phyloP scores from a whole-genome alignment of 2,329 filamentous ascomycete species.

The Chrysoporthe cubensis region DNA sequence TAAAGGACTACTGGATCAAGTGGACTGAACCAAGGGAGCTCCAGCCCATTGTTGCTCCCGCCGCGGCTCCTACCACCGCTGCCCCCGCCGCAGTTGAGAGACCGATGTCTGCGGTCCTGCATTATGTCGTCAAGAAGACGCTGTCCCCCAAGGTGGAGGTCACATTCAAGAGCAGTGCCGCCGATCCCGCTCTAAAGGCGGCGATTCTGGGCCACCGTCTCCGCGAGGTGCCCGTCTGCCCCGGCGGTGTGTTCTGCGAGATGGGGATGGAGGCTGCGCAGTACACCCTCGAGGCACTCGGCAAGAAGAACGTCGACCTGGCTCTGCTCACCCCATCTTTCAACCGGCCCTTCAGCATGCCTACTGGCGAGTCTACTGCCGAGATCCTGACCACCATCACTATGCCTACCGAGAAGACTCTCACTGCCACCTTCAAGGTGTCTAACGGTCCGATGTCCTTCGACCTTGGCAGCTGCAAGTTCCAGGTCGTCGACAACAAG shows the following conservation, averaged over 20 bases:
- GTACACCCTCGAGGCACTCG: slow-evolving; percentile 19
- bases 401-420: slow-evolving; percentile 16
- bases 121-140: slow-evolving; percentile 25
- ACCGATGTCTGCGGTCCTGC: slow-evolving; percentile 22
- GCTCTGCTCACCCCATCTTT: slow-evolving; percentile 21
- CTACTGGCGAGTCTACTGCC: slow-evolving; percentile 20
- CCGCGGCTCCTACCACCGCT: slow-evolving; percentile 2
- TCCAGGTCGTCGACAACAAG: slow-evolving; percentile 21
- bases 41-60: neutral
- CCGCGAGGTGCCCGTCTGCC: slow-evolving; percentile 22
- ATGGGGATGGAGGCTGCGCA: slow-evolving; percentile 22
- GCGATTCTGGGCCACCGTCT: slow-evolving; percentile 25
- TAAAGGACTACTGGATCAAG: slow-evolving; percentile 27
- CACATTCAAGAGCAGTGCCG: slow-evolving; percentile 20
- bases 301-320: slow-evolving; percentile 21
- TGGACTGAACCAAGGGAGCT: slow-evolving; percentile 24
- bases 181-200: slow-evolving; percentile 19
- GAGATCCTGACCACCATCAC: slow-evolving; percentile 25
- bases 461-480: slow-evolving; percentile 23
- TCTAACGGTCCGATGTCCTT: slow-evolving; percentile 20
- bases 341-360: slow-evolving; percentile 22
- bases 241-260: slow-evolving; percentile 26
- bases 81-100: slow-evolving; percentile 7
- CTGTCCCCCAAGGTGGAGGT: slow-evolving; percentile 24
- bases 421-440: slow-evolving; percentile 23